Base-by-base conservation (phyloP, 768 basidiomycete genomes). In the Pisolithus microcarpus region DNA sequence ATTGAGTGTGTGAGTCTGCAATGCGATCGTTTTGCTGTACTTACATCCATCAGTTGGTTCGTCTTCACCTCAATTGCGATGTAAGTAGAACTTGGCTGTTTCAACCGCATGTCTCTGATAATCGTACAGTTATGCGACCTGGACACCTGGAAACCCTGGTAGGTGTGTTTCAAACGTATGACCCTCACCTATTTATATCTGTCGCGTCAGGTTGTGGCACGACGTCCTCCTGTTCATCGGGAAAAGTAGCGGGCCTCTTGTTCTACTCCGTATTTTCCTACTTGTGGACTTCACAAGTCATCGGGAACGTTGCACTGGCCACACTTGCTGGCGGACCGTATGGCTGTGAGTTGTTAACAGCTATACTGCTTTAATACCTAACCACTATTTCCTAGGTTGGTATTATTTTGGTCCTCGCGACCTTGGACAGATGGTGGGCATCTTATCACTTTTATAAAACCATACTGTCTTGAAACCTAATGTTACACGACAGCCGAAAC, bases 201-300 rank as follows among this genome's bases (percentile, higher is more conserved):
- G 24, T 24, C 24, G 34, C 5, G 34, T 34, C 50, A 83, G 80
- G 75, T 16, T 85, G 83, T 60, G 68, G 56, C 9, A 61, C 71
- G 7, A 71, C 68, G 9, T 72, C 73, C 0, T 71, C 72, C 3
- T 91, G 87, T 62, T 89, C 87, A 1, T 80, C 79, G 10, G 76
- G 76, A 13, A 91, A 81, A 62, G 88, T 91, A 40, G 78, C 86
- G 0, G 89, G 91, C 3, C 70, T 91, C 11, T 75, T 90, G 49
- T 81, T 91, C 65, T 92, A 78, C 59, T 79, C 80, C 53, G 81
- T 83, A 0, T 91, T 91, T 65, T 84, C 84, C n/a, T 92, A 82
- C 71, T 72, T 90, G 19, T 92, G 89, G 91, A 84, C 82, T 16
- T 87, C 85, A 0, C 86, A 89, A 67, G 87, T 90, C 39, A 80